phyloP scores from a whole-genome alignment of 1,284 basidiomycete species.

The Moesziomyces parantarcticus region DNA sequence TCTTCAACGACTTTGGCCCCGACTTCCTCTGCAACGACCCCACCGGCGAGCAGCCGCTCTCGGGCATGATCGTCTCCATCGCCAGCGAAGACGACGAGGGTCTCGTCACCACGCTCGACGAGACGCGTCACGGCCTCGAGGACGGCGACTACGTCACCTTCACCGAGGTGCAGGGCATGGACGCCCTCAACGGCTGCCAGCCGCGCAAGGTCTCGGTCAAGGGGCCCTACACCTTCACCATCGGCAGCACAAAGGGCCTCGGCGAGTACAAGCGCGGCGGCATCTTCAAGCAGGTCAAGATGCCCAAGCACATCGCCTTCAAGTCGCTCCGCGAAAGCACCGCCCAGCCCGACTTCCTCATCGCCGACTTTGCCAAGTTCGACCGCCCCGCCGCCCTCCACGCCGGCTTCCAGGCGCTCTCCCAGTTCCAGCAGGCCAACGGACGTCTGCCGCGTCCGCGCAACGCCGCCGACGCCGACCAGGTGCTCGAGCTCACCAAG shows the following conservation, averaged over 20 bases:
- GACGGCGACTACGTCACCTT: constrained; percentile 99
- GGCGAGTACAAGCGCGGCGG: constrained; percentile 88
- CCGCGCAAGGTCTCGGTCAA: constrained; percentile 93
- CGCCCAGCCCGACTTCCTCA: constrained; percentile 84
- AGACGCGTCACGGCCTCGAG: constrained; percentile 95
- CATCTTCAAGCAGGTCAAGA: constrained; percentile 98
- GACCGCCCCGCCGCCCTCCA: constrained; percentile 91
- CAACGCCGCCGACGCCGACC: constrained; percentile 82
- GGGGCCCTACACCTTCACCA: constrained; percentile 71
- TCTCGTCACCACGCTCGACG: constrained; percentile 94
- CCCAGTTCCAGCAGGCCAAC: constrained; percentile 79
- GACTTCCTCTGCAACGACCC: constrained; percentile 95
- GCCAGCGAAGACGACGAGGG: constrained; percentile 75
- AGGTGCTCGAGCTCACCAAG: constrained; percentile 80
- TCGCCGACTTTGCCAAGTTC: constrained; percentile 98
- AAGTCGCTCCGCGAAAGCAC: constrained; percentile 92
- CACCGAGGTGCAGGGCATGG: constrained; percentile 96
- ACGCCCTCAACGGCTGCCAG: constrained; percentile 86
- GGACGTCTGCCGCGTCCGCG: constrained; percentile 83
- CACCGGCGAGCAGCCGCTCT: constrained; percentile 90
- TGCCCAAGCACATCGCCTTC: constrained; percentile 86
- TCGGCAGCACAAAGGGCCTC: constrained; percentile 66
- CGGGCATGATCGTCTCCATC: constrained; percentile 90
- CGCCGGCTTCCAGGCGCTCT: constrained; percentile 93
- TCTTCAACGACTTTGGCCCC: constrained; percentile 96